Evolutionary conservation across 371 early-diverging fungal species (phyloP), one percentile per base, ranked within the genome.

Genomic region (Mortierella sp.): DNA sequence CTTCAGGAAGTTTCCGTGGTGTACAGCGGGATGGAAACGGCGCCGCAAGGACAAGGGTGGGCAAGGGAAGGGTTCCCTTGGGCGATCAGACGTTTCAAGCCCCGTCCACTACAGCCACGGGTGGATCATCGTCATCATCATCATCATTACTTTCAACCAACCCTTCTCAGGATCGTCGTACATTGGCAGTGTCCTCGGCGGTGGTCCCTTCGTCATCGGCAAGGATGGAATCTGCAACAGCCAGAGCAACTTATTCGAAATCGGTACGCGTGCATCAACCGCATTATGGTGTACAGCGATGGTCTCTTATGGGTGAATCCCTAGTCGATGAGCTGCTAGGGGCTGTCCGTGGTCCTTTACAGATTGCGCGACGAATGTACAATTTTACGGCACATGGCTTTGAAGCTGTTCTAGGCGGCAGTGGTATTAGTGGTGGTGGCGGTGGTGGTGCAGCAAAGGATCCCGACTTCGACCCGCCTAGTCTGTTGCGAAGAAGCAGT

Each of bases 281-380:
- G 23, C n/a, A 57, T 11, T 63, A 54, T 44, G 62, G 53, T 53
- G 24, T 59, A 24, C 59, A 71, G 46, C 67, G 54, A 37, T 70
- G 65, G 70, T 76, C 78, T 4, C 26, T 54, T 9, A 69, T 76
- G 70, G 61, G 78, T 28, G 78, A 76, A 17, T 65, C 78, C 1
- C 28, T 76, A n/a, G 78, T 76, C 34, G 70, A 76, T 19, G 70
- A 76, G 17, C 14, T 76, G n/a, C 28, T 76, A 23, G 70, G 78
- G 0, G 78, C 78, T 4, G 78, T 76, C 12, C 70, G 78, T 9
- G 65, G 78, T 1, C 64, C 62, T 6, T 46, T 76, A 2, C 65
- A 65, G 62, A 76, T 76, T 55, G 78, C 70, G n/a, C 41, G 70
- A 41, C 65, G 78, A 4, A 41, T 76, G 47, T 76, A 76, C 12